Conservation (phyloP, 495 filamentous ascomycete genomes). For the Trichoderma gamsii region DNA sequence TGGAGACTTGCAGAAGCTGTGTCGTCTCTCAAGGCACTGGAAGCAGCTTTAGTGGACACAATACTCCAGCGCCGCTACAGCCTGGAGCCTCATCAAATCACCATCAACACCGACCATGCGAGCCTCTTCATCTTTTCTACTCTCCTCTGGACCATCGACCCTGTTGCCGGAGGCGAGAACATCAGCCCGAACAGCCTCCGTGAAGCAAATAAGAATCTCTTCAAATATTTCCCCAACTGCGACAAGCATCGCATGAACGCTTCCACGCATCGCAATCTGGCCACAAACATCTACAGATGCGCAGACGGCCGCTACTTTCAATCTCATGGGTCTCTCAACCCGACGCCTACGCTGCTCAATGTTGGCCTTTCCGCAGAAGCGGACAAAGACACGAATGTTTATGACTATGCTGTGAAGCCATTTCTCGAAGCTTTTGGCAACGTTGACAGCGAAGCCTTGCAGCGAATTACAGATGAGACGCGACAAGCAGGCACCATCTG, state of each 20-base stretch:
- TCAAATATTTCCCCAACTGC: conserved; percentile 25
- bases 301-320: conserved; percentile 49
- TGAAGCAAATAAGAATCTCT: conserved; percentile 17
- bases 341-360: conserved; percentile 32
- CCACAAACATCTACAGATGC: conserved; percentile 50
- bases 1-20: conserved; percentile 32
- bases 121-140: conserved; percentile 28
- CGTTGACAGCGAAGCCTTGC: neutral
- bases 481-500: conserved; percentile 50
- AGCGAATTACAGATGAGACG: conserved; percentile 36
- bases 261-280: conserved; percentile 19
- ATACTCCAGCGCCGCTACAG: conserved; percentile 28
- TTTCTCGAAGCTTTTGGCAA: neutral
- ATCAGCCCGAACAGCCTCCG: conserved; percentile 19
- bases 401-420: neutral
- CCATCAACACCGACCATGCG: conserved; percentile 31
- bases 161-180: neutral
- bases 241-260: conserved; percentile 18
- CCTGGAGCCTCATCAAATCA: conserved; percentile 20
- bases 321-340: conserved; percentile 47
- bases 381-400: neutral
- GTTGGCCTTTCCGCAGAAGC: neutral
- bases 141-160: conserved; percentile 21
- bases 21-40: conserved; percentile 27
- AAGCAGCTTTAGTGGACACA: conserved; percentile 24